phyloP scores from a whole-genome alignment of 768 basidiomycete species.

The Imleria badia region DNA sequence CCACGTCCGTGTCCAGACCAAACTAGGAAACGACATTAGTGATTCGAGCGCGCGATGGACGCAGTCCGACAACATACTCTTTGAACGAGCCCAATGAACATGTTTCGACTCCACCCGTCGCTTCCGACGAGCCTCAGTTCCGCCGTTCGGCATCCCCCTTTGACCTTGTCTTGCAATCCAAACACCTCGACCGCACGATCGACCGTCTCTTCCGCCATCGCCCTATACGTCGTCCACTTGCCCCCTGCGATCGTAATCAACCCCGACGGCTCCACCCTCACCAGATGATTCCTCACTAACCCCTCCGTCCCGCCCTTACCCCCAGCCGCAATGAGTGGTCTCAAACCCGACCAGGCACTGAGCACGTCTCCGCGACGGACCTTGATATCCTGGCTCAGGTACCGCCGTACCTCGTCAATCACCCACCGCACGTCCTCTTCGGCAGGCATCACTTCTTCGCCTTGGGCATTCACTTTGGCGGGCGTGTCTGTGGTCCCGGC shows the following conservation, averaged over 20 bases:
- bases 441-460: constrained; percentile 68
- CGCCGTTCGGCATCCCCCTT: constrained; percentile 73
- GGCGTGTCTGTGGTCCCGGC: constrained; percentile 95
- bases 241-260: constrained; percentile 94
- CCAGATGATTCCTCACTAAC: constrained; percentile 91
- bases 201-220: constrained; percentile 95
- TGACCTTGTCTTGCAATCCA: constrained; percentile 53
- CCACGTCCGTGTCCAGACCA: constrained; percentile 88
- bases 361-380: constrained; percentile 94
- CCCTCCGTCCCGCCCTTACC: constrained; percentile 74
- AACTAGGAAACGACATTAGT: constrained; percentile 48
- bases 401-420: constrained; percentile 86
- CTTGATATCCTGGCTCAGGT: constrained; percentile 89
- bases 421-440: constrained; percentile 99
- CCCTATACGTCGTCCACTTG: constrained; percentile 98
- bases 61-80: constrained; percentile 46
- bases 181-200: constrained; percentile 83
- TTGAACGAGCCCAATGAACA: constrained; percentile 96
- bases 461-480: constrained; percentile 54
- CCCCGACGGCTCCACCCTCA: constrained; percentile 76
- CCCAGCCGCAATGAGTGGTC: constrained; percentile 88
- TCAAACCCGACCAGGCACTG: constrained; percentile 90
- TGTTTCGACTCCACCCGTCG: constrained; percentile 92
- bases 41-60: not conserved
- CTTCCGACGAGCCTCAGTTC: constrained; percentile 83